Percentiles rank a stretch among this genome's conserved stretches.
Evolutionary conservation across 2,329 filamentous ascomycete species (phyloP).

Genomic region (Diaporthe citri): DNA sequence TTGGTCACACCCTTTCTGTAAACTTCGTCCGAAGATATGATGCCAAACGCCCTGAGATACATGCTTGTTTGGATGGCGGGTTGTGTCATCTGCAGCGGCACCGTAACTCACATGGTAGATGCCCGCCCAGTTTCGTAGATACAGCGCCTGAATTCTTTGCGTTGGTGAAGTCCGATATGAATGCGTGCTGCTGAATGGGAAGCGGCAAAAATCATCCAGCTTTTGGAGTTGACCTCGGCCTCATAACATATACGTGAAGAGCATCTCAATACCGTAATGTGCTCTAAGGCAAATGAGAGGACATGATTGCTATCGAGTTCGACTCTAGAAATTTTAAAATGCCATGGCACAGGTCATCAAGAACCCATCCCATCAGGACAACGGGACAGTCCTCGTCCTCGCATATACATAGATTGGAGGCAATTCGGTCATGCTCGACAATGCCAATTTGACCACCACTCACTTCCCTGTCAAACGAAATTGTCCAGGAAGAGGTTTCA

Average conservation of each 20-base stretch:
- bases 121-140: background rate
- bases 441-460: background rate
- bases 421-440: background rate
- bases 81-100: background rate
- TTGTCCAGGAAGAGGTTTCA: no score
- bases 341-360: background rate
- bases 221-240: background rate
- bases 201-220: background rate
- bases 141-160: background rate
- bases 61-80: background rate
- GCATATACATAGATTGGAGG: background rate
- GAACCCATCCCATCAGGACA: background rate
- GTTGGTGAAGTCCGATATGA: background rate
- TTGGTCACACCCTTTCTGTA: slow-evolving; percentile 55
- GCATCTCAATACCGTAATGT: no score
- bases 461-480: no score
- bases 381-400: background rate
- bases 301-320: background rate
- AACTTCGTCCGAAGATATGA: slow-evolving; percentile 41
- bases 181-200: background rate
- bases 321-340: background rate
- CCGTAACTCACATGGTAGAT: background rate
- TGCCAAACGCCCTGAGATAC: slow-evolving; percentile 42
- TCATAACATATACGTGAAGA: background rate
- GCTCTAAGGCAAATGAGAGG: background rate